Percentiles rank a stretch among this genome's conserved stretches.
Conservation (phyloP, 2,329 filamentous ascomycete genomes). For the Aspergillus vadensis region DNA sequence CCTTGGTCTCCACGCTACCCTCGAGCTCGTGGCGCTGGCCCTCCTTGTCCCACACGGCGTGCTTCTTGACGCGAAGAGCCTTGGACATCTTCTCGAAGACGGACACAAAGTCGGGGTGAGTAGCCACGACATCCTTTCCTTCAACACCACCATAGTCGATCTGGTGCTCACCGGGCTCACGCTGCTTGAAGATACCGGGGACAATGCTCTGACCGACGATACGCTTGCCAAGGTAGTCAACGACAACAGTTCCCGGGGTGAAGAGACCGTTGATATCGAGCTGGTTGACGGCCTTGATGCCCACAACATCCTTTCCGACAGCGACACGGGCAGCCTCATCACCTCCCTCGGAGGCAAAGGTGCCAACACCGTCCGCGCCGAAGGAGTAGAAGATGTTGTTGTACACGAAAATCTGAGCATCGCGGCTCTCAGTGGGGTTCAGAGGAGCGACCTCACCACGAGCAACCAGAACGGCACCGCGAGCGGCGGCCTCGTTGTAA, state of each 20-base stretch:
- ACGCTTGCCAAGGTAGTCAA: conserved; percentile 95
- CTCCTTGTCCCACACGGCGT: conserved; percentile 98
- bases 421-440: conserved; percentile 88
- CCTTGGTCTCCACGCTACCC: conserved; percentile 96
- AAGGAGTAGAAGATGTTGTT: conserved; percentile 99
- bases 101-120: conserved; percentile 80
- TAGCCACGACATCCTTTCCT: conserved; percentile 91
- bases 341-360: conserved; percentile 92
- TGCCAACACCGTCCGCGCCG: conserved; percentile 94
- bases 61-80: conserved; percentile 86
- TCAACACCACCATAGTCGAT: conserved; percentile 99
- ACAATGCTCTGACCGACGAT: conserved; percentile 98
- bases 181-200: conserved; percentile 97
- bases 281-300: conserved; percentile 94
- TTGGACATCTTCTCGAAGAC: conserved; percentile 90
- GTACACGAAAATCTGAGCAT: conserved; percentile 98
- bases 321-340: conserved; percentile 95
- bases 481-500: conserved; percentile 92
- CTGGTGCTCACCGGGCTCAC: conserved; percentile 95
- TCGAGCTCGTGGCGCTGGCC: conserved; percentile 86
- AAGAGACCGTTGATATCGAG: conserved; percentile 93
- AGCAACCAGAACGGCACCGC: conserved; percentile 88
- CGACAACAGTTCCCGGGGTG: conserved; percentile 92
- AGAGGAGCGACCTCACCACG: conserved; percentile 88
- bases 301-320: conserved; percentile 93